Percentiles rank a stretch among this genome's conserved stretches.
Conservation (phyloP, 306 rosid species). For the Quercus cerris region DNA sequence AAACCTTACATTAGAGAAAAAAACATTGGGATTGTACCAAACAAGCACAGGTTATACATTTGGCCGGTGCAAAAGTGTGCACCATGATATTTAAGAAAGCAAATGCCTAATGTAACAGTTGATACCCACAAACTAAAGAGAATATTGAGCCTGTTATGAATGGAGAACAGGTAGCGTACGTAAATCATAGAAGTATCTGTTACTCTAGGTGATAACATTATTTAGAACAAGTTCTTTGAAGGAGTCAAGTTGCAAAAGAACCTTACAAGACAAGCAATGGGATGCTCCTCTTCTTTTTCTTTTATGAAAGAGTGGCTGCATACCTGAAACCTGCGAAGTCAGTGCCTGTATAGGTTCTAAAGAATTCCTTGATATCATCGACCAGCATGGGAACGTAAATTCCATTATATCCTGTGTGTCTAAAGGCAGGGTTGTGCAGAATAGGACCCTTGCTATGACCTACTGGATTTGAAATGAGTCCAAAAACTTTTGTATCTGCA, state of each 20-base stretch:
- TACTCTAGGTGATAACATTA: background rate
- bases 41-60: background rate
- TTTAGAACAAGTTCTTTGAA: background rate
- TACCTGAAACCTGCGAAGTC: constrained; percentile 46
- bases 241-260: background rate
- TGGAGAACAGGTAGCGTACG: background rate
- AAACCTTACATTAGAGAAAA: background rate
- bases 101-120: background rate
- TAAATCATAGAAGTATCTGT: background rate
- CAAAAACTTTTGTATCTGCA: constrained; percentile 42
- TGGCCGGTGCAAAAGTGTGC: background rate
- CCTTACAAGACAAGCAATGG: background rate
- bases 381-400: constrained; percentile 48
- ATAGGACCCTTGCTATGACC: constrained; percentile 53
- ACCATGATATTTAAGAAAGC: background rate
- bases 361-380: constrained; percentile 45
- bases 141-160: background rate
- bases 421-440: constrained; percentile 45
- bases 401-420: constrained; percentile 38
- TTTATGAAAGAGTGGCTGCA: background rate
- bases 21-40: background rate
- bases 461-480: constrained; percentile 51
- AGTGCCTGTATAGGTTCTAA: constrained; percentile 25
- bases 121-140: background rate
- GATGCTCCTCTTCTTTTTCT: background rate